Base-by-base conservation (phyloP, 164 flowering plant species). In the Piper betle region DNA sequence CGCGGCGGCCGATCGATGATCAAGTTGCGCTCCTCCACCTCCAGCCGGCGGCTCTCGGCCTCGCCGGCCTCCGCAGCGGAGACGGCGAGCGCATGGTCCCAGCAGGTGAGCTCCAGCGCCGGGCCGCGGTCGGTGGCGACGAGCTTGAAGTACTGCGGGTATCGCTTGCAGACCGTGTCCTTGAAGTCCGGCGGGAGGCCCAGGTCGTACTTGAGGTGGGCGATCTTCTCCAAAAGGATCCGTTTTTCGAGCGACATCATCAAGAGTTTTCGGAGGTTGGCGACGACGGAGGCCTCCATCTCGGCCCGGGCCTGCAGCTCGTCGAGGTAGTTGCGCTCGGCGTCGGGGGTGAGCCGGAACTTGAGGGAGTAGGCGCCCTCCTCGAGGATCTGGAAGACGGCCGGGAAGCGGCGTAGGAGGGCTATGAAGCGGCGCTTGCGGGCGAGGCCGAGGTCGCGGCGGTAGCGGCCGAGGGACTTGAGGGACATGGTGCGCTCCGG, bases 241-340 rank as follows among this genome's bases (percentile, higher is more conserved):
- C 91, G 71, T 78, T 88, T 90, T 40, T 90, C 92, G 61, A 81
- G 55, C 0, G 97, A 88, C 97, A 91, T 90, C 99, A 94, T 91
- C 79, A 94, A 67, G 75, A 94, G 68, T 66, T 91, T 94, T 80
- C 91, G 80, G 74, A 94, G 65, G 74, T 88, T 94, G 54, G 72
- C 42, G 60, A 85, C 91, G 70, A 84, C 58, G 67, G 80, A 60
- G 17, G 67, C 91, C 65, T 90, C 95, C 94, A 88, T 91, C 66
- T 82, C 86, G 74, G 82, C 85, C 75, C 81, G 80, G 64, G 80
- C 64, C 71, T 69, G 81, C 82, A 91, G 43, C 69, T 94, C 99
- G 71, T 94, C 97, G 58, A 86, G 64, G 67, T 90, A 91, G 58
- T 89, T 65, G 62, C 78, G 72, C 42, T 94, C 99, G 0, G 97